Evolutionary conservation across 768 basidiomycete species (phyloP).

Genomic region (Mycena capillaripes): DNA sequence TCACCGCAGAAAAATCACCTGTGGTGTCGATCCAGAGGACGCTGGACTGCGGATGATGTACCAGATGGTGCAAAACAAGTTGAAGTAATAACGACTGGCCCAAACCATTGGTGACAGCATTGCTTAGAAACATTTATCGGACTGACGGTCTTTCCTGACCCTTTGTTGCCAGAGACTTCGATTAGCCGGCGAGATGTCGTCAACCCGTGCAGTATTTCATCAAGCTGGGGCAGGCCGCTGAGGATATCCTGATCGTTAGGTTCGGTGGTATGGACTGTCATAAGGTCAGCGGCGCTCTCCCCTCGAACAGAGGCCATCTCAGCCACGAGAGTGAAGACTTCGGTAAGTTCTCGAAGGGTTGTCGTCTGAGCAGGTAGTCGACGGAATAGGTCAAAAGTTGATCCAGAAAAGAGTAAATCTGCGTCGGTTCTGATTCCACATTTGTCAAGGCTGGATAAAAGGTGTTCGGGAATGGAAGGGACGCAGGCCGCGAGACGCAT

Average conservation of each 20-base stretch:
- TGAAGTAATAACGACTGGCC: constrained; percentile 75
- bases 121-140: not conserved
- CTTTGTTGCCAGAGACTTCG: constrained; percentile 77
- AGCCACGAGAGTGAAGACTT: constrained; percentile 54
- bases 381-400: constrained; percentile 64
- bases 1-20: constrained; percentile 73
- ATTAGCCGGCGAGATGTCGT: constrained; percentile 63
- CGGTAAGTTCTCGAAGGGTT: constrained; percentile 62
- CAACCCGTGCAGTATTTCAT: constrained; percentile 66
- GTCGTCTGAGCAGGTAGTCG: constrained; percentile 64
- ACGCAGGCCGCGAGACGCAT: constrained; percentile 60
- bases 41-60: constrained; percentile 47
- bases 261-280: constrained; percentile 38
- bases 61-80: constrained; percentile 68
- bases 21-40: constrained; percentile 82
- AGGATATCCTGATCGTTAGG: constrained; percentile 41
- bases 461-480: constrained; percentile 54
- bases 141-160: constrained; percentile 79
- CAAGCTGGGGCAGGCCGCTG: constrained; percentile 63
- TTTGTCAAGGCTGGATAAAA: constrained; percentile 62
- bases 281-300: constrained; percentile 49
- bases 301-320: constrained; percentile 61
- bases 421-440: constrained; percentile 68
- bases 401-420: constrained; percentile 68
- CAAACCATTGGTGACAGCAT: not conserved